These are phyloP conservation scores for Cornus kousa DNA, from an alignment of 148 eudicot genomes.

Conservation along the genomic window DNA sequence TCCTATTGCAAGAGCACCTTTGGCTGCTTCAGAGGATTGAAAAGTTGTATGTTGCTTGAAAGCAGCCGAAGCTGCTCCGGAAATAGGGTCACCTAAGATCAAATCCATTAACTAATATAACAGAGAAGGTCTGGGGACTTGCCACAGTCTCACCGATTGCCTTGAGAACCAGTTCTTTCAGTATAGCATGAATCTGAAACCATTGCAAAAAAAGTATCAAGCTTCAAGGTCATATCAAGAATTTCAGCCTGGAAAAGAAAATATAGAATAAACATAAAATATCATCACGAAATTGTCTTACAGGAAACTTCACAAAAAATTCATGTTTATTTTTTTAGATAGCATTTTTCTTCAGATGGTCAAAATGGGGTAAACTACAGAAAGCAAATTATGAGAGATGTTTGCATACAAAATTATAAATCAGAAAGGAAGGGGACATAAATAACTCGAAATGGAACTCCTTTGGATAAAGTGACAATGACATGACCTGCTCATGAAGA, in stretches of 20 bases:
- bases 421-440: neutral
- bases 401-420: neutral
- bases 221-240: neutral
- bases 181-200: neutral
- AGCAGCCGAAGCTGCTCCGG: too few relatives aligned
- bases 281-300: neutral
- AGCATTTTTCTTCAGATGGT: neutral
- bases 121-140: neutral
- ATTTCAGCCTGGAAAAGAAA: too few relatives aligned
- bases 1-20: too few relatives aligned
- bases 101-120: neutral
- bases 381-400: neutral
- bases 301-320: neutral
- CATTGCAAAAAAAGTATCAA: neutral
- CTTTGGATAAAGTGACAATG: neutral
- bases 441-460: too few relatives aligned
- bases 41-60: too few relatives aligned
- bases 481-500: neutral
- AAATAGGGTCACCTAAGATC: neutral
- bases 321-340: too few relatives aligned
- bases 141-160: neutral
- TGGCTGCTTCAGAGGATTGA: too few relatives aligned
- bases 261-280: too few relatives aligned
- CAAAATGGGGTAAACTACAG: neutral
- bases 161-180: neutral